Conservation (phyloP, 78 protist genomes). For the Dictyostelium intermedium region DNA sequence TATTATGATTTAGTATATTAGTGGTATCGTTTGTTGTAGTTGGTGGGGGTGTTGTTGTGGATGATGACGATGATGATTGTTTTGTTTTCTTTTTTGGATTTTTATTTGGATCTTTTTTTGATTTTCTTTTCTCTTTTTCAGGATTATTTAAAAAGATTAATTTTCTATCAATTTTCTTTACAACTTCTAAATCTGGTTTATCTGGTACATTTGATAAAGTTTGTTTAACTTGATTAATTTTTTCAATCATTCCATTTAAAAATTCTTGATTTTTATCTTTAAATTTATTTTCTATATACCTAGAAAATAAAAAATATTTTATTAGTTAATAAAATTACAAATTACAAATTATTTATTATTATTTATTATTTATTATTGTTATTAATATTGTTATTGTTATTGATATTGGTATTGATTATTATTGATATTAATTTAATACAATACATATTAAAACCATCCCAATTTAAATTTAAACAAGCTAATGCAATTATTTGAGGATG, state of each 20-base stretch:
- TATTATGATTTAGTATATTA: neutral
- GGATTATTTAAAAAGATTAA: constrained; percentile 50
- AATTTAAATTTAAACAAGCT: constrained; percentile 40
- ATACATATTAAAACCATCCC: constrained; percentile 6
- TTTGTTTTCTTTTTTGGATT: constrained; percentile 1
- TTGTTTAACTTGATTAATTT: constrained; percentile 29
- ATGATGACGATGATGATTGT: too few species aligned
- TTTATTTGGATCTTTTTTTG: constrained; percentile 28
- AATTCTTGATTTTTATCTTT: neutral
- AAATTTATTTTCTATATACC: constrained; percentile 39
- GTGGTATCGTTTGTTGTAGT: neutral
- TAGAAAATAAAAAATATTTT: neutral
- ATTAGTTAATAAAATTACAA: neutral
- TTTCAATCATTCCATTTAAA: neutral
- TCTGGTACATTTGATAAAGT: neutral
- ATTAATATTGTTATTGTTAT: neutral
- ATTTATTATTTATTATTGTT: neutral
- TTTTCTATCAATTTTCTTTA: constrained; percentile 41
- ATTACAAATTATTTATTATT: neutral
- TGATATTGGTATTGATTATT: too few species aligned
- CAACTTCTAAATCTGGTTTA: constrained; percentile 35
- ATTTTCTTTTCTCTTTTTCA: constrained; percentile 38
- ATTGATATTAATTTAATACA: too few species aligned
- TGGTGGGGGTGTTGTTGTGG: neutral
- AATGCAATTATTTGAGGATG: constrained; percentile 54